Evolutionary conservation across 2,329 filamentous ascomycete species (phyloP).

Genomic region (Gremmenia infestans): DNA sequence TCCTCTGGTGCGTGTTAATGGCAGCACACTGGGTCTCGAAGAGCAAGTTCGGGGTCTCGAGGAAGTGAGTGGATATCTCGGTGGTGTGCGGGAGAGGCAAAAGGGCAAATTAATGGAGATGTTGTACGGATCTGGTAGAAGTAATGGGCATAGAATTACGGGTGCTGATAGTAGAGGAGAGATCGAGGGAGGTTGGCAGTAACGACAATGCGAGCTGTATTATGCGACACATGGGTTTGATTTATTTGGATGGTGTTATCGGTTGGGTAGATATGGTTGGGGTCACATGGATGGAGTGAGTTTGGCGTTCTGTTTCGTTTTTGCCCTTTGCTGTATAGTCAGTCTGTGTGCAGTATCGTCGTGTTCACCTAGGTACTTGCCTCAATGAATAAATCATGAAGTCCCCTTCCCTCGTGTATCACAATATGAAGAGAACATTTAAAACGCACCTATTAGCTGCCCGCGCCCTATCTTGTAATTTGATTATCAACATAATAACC

Average conservation of each 20-base stretch:
- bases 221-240: background rate
- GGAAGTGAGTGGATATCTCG: slow-evolving; percentile 73
- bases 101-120: slow-evolving; percentile 79
- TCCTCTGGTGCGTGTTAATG: slow-evolving; percentile 69
- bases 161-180: slow-evolving; percentile 3
- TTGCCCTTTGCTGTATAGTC: background rate
- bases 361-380: background rate
- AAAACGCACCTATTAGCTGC: background rate
- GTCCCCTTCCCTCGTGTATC: background rate
- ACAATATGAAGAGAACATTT: background rate
- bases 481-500: too few relatives aligned
- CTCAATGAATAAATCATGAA: background rate
- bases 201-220: background rate
- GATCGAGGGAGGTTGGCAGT: slow-evolving; percentile 14
- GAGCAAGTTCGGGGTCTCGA: slow-evolving; percentile 82
- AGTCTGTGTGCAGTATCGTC: background rate
- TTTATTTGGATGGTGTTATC: background rate
- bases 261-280: background rate
- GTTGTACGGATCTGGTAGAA: slow-evolving; percentile 52
- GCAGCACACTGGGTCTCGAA: slow-evolving; percentile 68
- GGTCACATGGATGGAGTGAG: background rate
- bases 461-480: background rate
- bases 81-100: slow-evolving; percentile 69
- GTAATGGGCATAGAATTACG: slow-evolving; percentile 11
- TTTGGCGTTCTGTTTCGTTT: background rate